A percentile compares a stretch with the other conserved stretches of the same genome.
These are phyloP conservation scores for Tuber melanosporum DNA, from an alignment of 495 filamentous ascomycete genomes.

Conservation along the genomic window DNA sequence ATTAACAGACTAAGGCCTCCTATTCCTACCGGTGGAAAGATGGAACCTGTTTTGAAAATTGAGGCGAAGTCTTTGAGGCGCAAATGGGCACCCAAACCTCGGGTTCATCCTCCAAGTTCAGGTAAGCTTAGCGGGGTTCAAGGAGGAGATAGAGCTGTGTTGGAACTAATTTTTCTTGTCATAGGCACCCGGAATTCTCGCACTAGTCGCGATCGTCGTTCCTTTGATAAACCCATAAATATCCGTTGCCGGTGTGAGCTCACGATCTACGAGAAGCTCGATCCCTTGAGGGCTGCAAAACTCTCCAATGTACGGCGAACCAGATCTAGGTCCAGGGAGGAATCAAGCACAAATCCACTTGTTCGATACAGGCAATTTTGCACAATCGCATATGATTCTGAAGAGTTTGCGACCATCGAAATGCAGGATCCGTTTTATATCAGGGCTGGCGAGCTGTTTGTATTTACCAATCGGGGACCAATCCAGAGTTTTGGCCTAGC, in stretches of 20 bases:
- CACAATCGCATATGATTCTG: conserved; percentile 32
- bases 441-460: conserved; percentile 37
- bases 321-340: conserved; percentile 8
- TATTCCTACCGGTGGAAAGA: conserved; percentile 23
- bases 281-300: background rate
- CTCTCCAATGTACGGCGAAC: background rate
- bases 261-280: conserved; percentile 27
- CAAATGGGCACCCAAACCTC: conserved; percentile 23
- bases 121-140: background rate
- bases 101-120: background rate
- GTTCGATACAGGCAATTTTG: conserved; percentile 35
- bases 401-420: conserved; percentile 33
- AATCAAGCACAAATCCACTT: conserved; percentile 20
- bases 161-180: background rate
- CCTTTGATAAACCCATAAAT: conserved; percentile 2
- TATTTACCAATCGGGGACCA: conserved; percentile 29
- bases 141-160: background rate
- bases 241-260: conserved; percentile 37
- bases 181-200: background rate
- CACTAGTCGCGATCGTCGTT: background rate
- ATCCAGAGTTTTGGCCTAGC: conserved; percentile 32
- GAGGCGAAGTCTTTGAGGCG: conserved; percentile 30
- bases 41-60: conserved; percentile 37
- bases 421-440: conserved; percentile 40
- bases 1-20: conserved; percentile 31